Evolutionary conservation across 805 yeast species (phyloP).

Genomic region (Hyphopichia homilentoma): DNA sequence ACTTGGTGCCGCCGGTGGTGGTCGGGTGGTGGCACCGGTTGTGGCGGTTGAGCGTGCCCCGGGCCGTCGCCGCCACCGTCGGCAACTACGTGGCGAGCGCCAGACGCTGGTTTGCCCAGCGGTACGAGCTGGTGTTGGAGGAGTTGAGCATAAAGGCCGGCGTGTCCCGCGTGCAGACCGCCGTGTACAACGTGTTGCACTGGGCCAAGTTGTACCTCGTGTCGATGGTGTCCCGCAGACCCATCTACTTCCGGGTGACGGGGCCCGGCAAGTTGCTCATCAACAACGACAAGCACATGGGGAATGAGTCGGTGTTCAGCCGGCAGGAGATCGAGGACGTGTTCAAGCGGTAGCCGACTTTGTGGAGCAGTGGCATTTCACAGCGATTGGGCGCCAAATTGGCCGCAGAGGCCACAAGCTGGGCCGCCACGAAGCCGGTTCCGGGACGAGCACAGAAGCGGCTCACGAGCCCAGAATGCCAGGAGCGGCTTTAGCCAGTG

Average conservation of each 20-base stretch:
- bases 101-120: no score
- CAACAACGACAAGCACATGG: slow-evolving; percentile 12
- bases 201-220: slow-evolving; percentile 9
- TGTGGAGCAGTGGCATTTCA: no score
- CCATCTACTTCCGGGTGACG: slow-evolving; percentile 16
- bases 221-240: slow-evolving; percentile 9
- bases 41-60: background rate
- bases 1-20: background rate
- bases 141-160: background rate
- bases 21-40: no score
- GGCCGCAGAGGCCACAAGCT: no score
- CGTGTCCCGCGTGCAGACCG: background rate
- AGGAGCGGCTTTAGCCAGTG: no score
- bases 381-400: no score
- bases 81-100: background rate
- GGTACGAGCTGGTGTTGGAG: background rate
- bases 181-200: slow-evolving; percentile 3
- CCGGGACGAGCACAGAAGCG: no score
- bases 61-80: background rate
- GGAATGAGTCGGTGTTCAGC: slow-evolving; percentile 11
- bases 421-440: no score
- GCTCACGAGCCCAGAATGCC: no score
- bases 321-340: slow-evolving; percentile 12
- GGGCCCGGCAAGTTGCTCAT: slow-evolving; percentile 27
- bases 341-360: slow-evolving; percentile 3